Evolutionary conservation across 140 eudicot species (phyloP).

Genomic region (Erigeron philadelphicus): DNA sequence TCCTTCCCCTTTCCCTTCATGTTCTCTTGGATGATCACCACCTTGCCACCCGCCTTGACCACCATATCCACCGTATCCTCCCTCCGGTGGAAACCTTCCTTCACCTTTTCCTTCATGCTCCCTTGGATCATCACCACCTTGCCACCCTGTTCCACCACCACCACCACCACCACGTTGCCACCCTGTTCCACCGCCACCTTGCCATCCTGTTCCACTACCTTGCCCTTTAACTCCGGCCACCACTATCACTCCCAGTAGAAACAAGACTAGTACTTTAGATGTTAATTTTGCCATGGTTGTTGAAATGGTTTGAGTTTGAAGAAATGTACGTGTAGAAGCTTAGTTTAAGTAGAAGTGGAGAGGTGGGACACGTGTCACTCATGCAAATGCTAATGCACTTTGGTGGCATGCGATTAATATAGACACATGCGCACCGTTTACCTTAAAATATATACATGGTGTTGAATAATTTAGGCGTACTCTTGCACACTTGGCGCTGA

Average conservation of each 20-base stretch:
- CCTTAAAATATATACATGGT: not conserved
- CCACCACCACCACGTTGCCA: not conserved
- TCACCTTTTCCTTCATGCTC: constrained; percentile 16
- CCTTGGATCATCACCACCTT: not conserved
- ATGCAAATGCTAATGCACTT: not conserved
- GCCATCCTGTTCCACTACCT: constrained; percentile 10
- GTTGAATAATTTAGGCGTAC: not conserved
- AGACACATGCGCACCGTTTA: constrained; percentile 1
- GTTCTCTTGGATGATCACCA: not conserved
- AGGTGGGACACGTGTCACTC: not conserved
- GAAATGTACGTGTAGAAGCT: not conserved
- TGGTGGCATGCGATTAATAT: constrained; percentile 8
- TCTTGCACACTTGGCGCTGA: constrained; percentile 4
- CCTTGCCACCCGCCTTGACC: not conserved
- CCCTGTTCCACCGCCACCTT: not conserved
- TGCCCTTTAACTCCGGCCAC: constrained; percentile 5
- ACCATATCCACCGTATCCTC: not conserved
- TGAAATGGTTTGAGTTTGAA: not conserved
- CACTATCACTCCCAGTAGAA: not conserved
- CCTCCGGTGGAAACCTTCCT: constrained; percentile 13
- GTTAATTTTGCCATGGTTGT: constrained; percentile 7
- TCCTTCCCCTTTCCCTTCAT: constrained; percentile 15
- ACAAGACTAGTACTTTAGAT: not conserved
- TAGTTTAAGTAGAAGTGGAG: constrained; percentile 16
- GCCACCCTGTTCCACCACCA: not conserved